These are phyloP conservation scores for Annulohypoxylon stygium DNA, from an alignment of 495 filamentous ascomycete genomes.

Conservation along the genomic window DNA sequence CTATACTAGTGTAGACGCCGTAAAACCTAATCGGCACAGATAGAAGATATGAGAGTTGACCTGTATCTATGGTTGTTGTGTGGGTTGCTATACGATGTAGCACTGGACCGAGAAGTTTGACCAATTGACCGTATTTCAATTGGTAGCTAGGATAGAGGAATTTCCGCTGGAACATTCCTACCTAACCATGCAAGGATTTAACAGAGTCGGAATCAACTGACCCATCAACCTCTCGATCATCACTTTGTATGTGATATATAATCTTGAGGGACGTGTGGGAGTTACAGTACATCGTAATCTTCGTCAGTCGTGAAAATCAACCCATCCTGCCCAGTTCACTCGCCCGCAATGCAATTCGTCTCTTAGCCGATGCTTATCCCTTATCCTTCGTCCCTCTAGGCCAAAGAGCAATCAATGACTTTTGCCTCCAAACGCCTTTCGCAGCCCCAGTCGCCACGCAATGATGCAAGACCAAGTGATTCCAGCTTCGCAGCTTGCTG, in stretches of 20 bases:
- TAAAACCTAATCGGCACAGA: background rate
- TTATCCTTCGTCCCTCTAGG: constrained; percentile 16
- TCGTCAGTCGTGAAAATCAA: constrained; percentile 41
- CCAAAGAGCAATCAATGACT: constrained; percentile 20
- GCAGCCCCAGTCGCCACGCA: constrained; percentile 33
- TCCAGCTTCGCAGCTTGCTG: constrained; percentile 19
- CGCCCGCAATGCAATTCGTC: constrained; percentile 3
- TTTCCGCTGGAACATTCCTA: background rate
- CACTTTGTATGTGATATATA: constrained; percentile 2
- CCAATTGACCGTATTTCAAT: background rate
- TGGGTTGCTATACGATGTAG: background rate
- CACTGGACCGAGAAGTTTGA: background rate
- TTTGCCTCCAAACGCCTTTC: constrained; percentile 43
- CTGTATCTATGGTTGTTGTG: background rate
- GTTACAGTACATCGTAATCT: constrained; percentile 45
- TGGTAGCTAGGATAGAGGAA: background rate
- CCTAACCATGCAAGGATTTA: background rate
- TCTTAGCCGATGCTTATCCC: background rate
- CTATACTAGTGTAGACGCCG: background rate
- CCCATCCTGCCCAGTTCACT: background rate
- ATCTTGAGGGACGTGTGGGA: constrained; percentile 45
- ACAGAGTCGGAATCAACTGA: constrained; percentile 30
- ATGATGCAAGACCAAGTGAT: constrained; percentile 33
- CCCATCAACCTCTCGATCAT: constrained; percentile 43
- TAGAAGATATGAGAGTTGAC: background rate